Percentiles rank a stretch among this genome's conserved stretches.
phyloP scores from a whole-genome alignment of 257 asterid species.

The Misopates orontium region DNA sequence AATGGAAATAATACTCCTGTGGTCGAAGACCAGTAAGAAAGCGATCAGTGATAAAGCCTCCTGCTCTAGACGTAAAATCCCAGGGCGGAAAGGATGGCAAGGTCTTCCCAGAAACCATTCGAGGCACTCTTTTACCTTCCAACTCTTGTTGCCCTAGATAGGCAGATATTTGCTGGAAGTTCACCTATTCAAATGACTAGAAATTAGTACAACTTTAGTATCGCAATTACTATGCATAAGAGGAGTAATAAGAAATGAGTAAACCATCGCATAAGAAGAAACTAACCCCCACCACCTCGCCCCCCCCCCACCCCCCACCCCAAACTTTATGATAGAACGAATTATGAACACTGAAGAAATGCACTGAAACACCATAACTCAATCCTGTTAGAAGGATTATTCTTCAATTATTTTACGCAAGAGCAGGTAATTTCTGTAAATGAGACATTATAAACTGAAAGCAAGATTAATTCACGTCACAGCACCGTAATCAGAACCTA shows the following conservation, averaged over 20 bases:
- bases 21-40: conserved; percentile 97
- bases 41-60: conserved; percentile 94
- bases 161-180: conserved; percentile 97
- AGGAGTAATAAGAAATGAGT: conserved; percentile 2
- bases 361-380: not conserved
- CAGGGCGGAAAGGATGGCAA: conserved; percentile 92
- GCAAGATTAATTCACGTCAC: not conserved
- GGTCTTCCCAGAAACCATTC: conserved; percentile 98
- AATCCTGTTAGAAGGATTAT: not conserved
- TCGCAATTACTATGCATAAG: not conserved
- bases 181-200: conserved; percentile 57
- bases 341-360: not conserved
- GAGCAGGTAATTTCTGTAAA: not conserved
- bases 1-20: conserved; percentile 94
- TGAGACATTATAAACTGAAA: not conserved
- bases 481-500: no score
- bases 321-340: not conserved
- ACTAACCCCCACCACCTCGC: not conserved
- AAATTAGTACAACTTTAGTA: conserved; percentile 16
- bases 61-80: conserved; percentile 95
- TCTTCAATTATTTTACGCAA: not conserved
- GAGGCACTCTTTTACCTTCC: conserved; percentile 97
- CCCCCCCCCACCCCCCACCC: no score
- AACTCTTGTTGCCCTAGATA: conserved; percentile 96
- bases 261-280: conserved; percentile 8